Evolutionary conservation across 345 rosid genomes (phyloP).

Genomic region (Arabis alpina): DNA sequence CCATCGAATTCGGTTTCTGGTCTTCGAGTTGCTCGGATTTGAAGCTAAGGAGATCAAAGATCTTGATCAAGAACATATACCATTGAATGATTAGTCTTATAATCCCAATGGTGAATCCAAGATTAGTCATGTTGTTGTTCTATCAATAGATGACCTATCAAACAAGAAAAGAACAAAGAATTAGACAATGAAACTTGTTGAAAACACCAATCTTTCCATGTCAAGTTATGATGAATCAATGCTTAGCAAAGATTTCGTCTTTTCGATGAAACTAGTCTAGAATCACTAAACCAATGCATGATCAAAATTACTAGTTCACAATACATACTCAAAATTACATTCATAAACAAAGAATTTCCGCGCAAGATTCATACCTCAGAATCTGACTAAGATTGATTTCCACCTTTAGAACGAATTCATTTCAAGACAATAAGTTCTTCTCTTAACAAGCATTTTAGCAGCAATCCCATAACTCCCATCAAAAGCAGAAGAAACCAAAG

Average conservation of each 20-base stretch:
- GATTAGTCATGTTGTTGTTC: too few species aligned
- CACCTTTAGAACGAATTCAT: slow-evolving; percentile 83
- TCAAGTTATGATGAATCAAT: not conserved
- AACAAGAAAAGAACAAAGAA: slow-evolving; percentile 1
- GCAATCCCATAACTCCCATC: slow-evolving; percentile 87
- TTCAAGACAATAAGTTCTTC: slow-evolving; percentile 95
- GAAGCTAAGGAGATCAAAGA: slow-evolving; percentile 24
- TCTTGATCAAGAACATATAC: slow-evolving; percentile 24
- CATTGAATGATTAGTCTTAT: slow-evolving; percentile 1
- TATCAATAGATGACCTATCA: too few species aligned
- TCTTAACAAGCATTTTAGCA: slow-evolving; percentile 85
- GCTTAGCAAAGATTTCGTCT: too few species aligned
- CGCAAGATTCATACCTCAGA: slow-evolving; percentile 31
- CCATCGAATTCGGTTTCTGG: slow-evolving; percentile 30
- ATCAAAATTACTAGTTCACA: not conserved
- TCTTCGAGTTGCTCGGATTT: slow-evolving; percentile 4
- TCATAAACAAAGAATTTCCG: slow-evolving; percentile 1
- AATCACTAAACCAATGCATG: not conserved
- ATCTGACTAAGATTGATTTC: slow-evolving; percentile 5
- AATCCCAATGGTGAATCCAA: slow-evolving; percentile 8
- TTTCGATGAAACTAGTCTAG: not conserved
- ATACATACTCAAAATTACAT: not conserved
- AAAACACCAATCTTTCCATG: not conserved
- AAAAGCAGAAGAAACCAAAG: slow-evolving; percentile 82
- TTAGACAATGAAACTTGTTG: not conserved